Evolutionary conservation across 768 basidiomycete species (phyloP), one percentile per base, ranked within the genome.

Genomic region (Lentinula detonsa): DNA sequence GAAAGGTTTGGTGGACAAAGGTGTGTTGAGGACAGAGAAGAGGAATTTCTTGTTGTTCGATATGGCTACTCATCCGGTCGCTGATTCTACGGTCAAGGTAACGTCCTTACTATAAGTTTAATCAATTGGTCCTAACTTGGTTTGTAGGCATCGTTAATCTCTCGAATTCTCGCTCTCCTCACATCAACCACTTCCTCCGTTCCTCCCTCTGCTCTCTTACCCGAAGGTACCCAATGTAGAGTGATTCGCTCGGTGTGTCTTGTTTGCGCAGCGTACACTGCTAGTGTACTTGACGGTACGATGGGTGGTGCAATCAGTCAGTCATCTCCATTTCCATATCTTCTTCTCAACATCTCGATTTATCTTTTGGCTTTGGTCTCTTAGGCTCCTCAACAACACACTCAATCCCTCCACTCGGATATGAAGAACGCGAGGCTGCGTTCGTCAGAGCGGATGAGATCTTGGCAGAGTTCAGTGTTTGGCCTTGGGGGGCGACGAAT

Each of bases 21-120:
- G 96, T 67, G 87, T 99, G 42, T 85, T 99, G n/a, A 90, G 97
- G 55, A 99, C 96, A 15, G 97, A 98, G 73, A 98, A 99, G 72
- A 91, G 95, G 68, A 98, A 98, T 73, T 99, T 99, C 74, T 84
- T 99, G 54, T 81, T 99, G 34, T 99, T 99, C 76, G 96, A 99
- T 77, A 99, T 99, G 96, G 96, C 97, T 16, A 99, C 96, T 0
- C 96, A 99, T 72, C 97, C 96, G 1, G 91, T 98, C 54, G 93
- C 95, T 6, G 95, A 98, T 73, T 83, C 92, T 11, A 88, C 91
- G 61, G 88, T 87, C 8, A 98, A 98, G 71, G 94, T 95, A 70
- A 37, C n/a, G n/a, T 18, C 16, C 18, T 55, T 39, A 35, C n/a
- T 8, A 40, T 4, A n/a, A 7, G 34, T n/a, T 3, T 39, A 37